Base-by-base conservation (phyloP, 176 grass and related monocot genomes). In the Aegilops sharonensis region DNA sequence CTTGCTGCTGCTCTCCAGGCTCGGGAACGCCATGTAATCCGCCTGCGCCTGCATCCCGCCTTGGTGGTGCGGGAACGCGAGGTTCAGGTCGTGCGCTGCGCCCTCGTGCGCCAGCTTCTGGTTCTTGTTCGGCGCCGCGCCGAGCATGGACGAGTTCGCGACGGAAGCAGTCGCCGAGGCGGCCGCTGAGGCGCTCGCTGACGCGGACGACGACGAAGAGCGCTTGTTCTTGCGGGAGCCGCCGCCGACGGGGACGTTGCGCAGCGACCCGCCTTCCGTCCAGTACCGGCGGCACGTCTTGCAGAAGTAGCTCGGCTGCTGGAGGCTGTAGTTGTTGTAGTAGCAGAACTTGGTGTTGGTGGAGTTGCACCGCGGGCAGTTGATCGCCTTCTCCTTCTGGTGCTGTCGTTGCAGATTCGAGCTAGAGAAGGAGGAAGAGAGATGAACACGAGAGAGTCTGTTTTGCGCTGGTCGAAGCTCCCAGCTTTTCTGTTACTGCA, bases 281-380 rank as follows among this genome's bases (percentile, higher is more conserved):
- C 95, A 98, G 73, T 98, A 98, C 78, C 95, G 89, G 57, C 93
- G 88, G 87, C 95, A 98, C 57, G 95, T 95, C 89, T 98, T 98
- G 89, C 93, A 98, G 86, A 98, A 98, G 91, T 98, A 98, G 64
- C 95, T 89, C 27, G 95, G 95, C 83, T 98, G 95, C 57, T 91
- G 92, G 65, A 95, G 93, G 93, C 93, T 95, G 91, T 98, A 98
- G 88, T 98, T 98, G 84, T 98, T 98, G 86, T 98, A 98, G 84
- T 98, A 98, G 89, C 95, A 98, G 85, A 98, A 98, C 81, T 98
- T 98, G 68, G 95, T 98, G 88, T 98, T 98, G 67, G 90, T 92
- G 48, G 95, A 98, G 78, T 95, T 94, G 91, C 95, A 98, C 93
- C 95, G 78, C 39, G 95, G 95, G 64, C 93, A 98, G 88, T 95